Base-by-base conservation (phyloP, 345 rosid genomes). In the Hibiscus mutabilis region DNA sequence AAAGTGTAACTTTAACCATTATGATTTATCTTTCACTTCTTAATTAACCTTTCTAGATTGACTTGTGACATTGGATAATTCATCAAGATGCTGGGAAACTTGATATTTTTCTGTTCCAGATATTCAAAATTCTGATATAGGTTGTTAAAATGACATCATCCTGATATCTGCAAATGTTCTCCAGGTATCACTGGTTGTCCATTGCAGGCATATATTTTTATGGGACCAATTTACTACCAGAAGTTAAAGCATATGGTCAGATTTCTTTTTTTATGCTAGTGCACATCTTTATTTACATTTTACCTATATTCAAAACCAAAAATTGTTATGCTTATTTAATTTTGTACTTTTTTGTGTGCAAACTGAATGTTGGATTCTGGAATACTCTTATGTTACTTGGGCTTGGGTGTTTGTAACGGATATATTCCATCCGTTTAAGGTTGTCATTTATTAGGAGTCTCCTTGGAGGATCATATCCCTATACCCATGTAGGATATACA, bases 191-290 rank as follows among this genome's bases (percentile, higher is more conserved):
- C 96, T 24, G 98, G 97, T 29, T 79, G 84, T 75, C 97, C 98
- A 40, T 79, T 94, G 67, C 89, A 94, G 74, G 83, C 97, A 6
- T 94, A 90, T 79, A 88, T 94, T 64, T 94, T 94, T 81, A 94
- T 92, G 97, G 98, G 97, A 40, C 97, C 98, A 53, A 88, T 94
- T 76, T 94, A 94, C 87, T 91, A 94, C 88, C 98, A 94, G 84
- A 94, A 91, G 83, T 55, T 94, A 72, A 94, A 94, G 79, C 98
- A 94, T 70, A 94, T 91, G 98, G 98, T 91, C 37, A 83, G 86
- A 70, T 82, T 80, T 59, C 75, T 12, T 37, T 57, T n/a, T 65
- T 46, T 35, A 53, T 37, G 19, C 57, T 47, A 47, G 14, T 47
- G 3, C 16, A 15, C 9, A 15, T 25, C 37, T 44, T 66, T 47